These are phyloP conservation scores for Fusarium sp. DNA, from an alignment of 2,329 filamentous ascomycete genomes.

Conservation along the genomic window DNA sequence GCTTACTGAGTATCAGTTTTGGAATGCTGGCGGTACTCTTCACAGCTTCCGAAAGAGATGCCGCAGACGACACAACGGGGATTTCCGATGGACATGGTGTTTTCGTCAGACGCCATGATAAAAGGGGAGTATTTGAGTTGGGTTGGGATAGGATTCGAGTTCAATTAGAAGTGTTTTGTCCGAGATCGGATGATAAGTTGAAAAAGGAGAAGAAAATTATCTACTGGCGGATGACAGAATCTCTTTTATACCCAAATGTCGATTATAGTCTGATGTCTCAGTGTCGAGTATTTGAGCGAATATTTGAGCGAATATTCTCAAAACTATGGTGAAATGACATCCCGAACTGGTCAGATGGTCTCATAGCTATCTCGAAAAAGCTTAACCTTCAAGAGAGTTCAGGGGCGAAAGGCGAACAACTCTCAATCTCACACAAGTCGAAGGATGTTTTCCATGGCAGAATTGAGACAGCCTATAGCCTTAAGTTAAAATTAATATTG, in stretches of 20 bases:
- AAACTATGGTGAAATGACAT: background rate
- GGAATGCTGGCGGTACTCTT: slow-evolving; percentile 4
- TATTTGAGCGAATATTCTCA: background rate
- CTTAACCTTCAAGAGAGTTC: background rate
- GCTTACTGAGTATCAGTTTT: slow-evolving; percentile 13
- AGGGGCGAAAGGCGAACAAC: background rate
- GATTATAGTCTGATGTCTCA: background rate
- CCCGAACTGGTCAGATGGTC: too few species aligned
- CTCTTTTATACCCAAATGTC: background rate
- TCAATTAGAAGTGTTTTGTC: too few species aligned
- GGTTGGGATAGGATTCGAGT: too few species aligned
- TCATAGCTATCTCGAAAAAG: background rate
- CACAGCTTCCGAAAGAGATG: background rate
- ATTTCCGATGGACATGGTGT: background rate
- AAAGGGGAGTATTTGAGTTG: too few species aligned
- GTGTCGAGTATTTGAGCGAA: background rate
- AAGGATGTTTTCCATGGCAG: too few species aligned
- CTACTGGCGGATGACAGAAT: too few species aligned
- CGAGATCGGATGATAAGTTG: too few species aligned
- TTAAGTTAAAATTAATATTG: too few species aligned
- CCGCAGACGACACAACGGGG: slow-evolving; percentile 3
- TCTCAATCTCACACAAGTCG: background rate
- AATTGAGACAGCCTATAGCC: too few species aligned
- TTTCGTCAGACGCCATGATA: too few species aligned
- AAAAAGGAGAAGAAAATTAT: too few species aligned